phyloP scores from a whole-genome alignment of 2,329 filamentous ascomycete genomes.

The Lasiodiplodia theobromae region DNA sequence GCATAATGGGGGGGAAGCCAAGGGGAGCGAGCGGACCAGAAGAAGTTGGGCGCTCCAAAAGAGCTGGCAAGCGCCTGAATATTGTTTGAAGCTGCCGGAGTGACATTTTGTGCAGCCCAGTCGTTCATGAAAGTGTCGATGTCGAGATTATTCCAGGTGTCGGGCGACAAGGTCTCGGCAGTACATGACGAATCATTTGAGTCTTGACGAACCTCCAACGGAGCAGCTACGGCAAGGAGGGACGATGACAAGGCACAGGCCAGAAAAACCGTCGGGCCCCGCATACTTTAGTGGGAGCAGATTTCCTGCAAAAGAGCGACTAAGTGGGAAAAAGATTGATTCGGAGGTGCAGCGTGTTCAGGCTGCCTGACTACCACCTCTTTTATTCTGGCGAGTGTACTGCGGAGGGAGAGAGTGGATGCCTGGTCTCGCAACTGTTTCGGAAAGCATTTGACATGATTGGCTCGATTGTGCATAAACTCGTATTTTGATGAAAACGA shows the following conservation, averaged over 20 bases:
- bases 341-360: no score
- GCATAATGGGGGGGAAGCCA: not conserved
- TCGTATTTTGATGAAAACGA: no score
- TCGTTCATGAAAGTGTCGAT: constrained; percentile 15
- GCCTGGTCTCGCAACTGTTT: no score
- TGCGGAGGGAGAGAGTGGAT: no score
- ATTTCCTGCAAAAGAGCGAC: no score
- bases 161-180: not conserved
- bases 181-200: not conserved
- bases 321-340: no score
- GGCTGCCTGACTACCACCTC: no score
- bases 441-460: no score
- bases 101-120: constrained; percentile 2
- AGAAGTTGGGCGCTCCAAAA: constrained; percentile 8
- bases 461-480: no score
- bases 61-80: not conserved
- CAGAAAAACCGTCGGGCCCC: not conserved
- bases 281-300: not conserved
- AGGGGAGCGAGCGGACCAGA: not conserved
- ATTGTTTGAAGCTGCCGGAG: not conserved
- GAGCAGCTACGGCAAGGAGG: not conserved
- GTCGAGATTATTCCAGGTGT: constrained; percentile 4
- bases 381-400: no score
- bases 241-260: not conserved
- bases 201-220: not conserved